These are phyloP conservation scores for Obelidium mucronatum DNA, from an alignment of 192 early-diverging fungal genomes.

Conservation along the genomic window DNA sequence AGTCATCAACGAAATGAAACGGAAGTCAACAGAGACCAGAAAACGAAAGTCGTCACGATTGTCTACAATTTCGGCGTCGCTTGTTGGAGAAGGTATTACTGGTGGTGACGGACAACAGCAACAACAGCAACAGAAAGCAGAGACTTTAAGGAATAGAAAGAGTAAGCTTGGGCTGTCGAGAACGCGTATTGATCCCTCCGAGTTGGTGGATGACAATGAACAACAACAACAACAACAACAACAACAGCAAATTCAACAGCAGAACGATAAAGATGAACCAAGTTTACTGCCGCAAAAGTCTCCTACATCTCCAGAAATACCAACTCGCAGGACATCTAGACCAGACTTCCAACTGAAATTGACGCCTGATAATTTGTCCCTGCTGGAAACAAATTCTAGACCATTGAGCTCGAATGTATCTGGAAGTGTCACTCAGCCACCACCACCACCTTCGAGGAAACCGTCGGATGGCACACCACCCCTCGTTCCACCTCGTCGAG, in stretches of 20 bases:
- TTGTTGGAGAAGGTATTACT: neutral
- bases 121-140: neutral
- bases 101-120: neutral
- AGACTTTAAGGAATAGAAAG: neutral
- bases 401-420: no score
- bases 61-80: neutral
- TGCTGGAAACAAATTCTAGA: no score
- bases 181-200: neutral
- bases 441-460: neutral
- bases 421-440: neutral
- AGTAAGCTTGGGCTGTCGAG: no score
- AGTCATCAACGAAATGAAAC: conserved; percentile 3
- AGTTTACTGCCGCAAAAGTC: no score
- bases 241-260: neutral
- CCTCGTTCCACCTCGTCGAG: neutral
- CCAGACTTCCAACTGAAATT: no score
- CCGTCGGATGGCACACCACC: neutral
- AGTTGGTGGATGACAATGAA: neutral
- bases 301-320: no score
- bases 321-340: no score
- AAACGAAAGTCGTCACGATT: conserved; percentile 8
- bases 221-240: neutral
- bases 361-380: no score
- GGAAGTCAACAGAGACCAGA: neutral
- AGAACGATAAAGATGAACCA: no score